Conservation (phyloP, 2,329 filamentous ascomycete genomes). For the Clonostachys rosea region DNA sequence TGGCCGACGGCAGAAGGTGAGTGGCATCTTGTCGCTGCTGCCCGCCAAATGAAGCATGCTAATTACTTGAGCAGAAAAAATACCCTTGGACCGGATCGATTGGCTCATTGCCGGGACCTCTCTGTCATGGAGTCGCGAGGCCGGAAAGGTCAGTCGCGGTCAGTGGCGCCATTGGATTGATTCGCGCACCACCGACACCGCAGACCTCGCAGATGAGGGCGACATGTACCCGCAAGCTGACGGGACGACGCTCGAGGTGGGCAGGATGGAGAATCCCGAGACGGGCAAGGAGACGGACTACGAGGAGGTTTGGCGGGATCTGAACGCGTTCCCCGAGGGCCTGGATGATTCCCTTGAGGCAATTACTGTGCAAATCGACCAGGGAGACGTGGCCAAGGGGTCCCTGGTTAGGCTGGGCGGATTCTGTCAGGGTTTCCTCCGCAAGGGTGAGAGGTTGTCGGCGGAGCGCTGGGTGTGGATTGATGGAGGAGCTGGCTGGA, state of each 20-base stretch:
- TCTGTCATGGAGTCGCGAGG: conserved; percentile 19
- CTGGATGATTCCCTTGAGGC: conserved; percentile 1
- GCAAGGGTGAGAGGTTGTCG: conserved; percentile 32
- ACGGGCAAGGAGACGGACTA: conserved; percentile 49
- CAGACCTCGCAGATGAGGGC: conserved; percentile 45
- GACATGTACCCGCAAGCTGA: conserved; percentile 42
- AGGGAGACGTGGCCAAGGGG: conserved; percentile 28
- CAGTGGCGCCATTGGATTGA: conserved; percentile 59
- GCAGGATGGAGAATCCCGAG: conserved; percentile 53
- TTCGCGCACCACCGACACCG: conserved; percentile 34
- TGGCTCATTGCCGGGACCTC: conserved; percentile 63
- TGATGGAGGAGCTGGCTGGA: conserved; percentile 21
- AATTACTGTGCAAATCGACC: conserved; percentile 6
- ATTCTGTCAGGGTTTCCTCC: conserved; percentile 51
- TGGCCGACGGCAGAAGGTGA: conserved; percentile 6
- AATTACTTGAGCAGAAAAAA: conserved; percentile 3
- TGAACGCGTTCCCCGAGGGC: conserved; percentile 18
- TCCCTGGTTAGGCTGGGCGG: conserved; percentile 48
- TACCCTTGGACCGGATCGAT: conserved; percentile 38
- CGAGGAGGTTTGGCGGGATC: conserved; percentile 62
- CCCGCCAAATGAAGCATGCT: conserved; percentile 7
- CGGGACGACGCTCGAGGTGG: conserved; percentile 47
- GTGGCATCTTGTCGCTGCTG: not conserved
- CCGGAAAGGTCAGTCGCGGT: conserved; percentile 24
- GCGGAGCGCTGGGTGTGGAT: conserved; percentile 52